A percentile compares a stretch with the other conserved stretches of the same genome.
These are phyloP conservation scores for Metschnikowia kunwiensis DNA, from an alignment of 805 yeast species.

Conservation along the genomic window DNA sequence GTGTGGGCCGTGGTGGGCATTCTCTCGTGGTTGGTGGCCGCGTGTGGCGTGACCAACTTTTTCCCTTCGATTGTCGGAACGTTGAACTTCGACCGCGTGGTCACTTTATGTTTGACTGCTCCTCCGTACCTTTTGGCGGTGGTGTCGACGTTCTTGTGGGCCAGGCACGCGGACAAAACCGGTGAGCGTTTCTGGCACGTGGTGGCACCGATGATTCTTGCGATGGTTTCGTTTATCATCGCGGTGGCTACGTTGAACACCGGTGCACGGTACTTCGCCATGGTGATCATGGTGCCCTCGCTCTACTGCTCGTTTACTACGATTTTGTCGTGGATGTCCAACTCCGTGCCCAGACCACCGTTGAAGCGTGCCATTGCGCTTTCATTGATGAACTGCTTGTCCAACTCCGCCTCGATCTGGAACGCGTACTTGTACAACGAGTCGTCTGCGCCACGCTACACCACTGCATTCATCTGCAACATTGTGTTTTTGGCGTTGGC, in stretches of 20 bases:
- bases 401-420: conserved; percentile 57
- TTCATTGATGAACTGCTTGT: conserved; percentile 54
- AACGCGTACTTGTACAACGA: conserved; percentile 51
- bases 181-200: conserved; percentile 56
- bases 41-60: conserved; percentile 59
- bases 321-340: conserved; percentile 54
- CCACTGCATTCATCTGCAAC: conserved; percentile 47
- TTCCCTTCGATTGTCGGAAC: conserved; percentile 61
- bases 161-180: conserved; percentile 53
- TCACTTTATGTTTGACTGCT: conserved; percentile 55
- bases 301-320: conserved; percentile 53
- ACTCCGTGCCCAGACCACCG: conserved; percentile 56
- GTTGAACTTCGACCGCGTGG: conserved; percentile 46
- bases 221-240: conserved; percentile 47
- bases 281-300: conserved; percentile 58
- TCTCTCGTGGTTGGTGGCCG: conserved; percentile 49
- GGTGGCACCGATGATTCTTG: conserved; percentile 37
- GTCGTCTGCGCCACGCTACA: conserved; percentile 44
- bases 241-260: conserved; percentile 49
- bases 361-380: conserved; percentile 56
- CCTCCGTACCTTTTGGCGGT: conserved; percentile 58
- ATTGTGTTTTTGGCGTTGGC: conserved; percentile 45
- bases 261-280: conserved; percentile 57
- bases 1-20: conserved; percentile 48
- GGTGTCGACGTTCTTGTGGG: conserved; percentile 48